Base-by-base conservation (phyloP, 148 eudicot genomes). In the Nepenthes gracilis region DNA sequence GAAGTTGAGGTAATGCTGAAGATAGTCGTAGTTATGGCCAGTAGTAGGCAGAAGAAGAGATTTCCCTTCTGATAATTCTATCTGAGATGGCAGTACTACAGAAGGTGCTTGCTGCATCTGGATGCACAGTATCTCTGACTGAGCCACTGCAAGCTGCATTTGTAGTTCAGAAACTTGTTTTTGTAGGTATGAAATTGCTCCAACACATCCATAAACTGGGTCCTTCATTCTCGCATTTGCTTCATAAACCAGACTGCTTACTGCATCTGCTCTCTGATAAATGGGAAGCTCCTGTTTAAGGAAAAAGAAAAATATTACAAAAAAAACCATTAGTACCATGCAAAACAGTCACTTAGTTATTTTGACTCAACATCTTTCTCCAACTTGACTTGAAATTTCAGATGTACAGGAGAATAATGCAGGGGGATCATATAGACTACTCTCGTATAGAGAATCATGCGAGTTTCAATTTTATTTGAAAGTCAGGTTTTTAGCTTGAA, bases 121-220 rank as follows among this genome's bases (percentile, higher is more conserved):
- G 70, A 86, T 74, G 78, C 97, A 86, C 2, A 90, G 75, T 63
- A 90, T 84, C 79, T 90, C 95, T 1, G 97, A 83, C 54, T 90
- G 95, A 43, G 97, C 95, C 55, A 84, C 80, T 36, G 97, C 97
- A 12, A 90, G 85, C 72, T 90, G 97, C 97, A 84, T 87, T 76
- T 90, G 91, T 23, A 90, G 88, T 73, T 90, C 80, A 9, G 91
- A 74, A 14, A 90, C 97, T 47, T 90, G 85, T 76, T 80, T 81
- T 71, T 90, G 97, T 35, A 90, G 75, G 75, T 60, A 83, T 0
- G 97, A 82, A 47, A 90, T 90, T 6, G 88, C 85, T 1, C 95
- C 95, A 2, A 87, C 97, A 53, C 97, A 90, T 2, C 97, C 97
- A 14, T 90, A 90, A 1, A 90, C 97, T 0, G 97, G 97, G 70